These are phyloP conservation scores for Lactuca sativa DNA, from an alignment of 129 eudicot genomes.

Conservation along the genomic window DNA sequence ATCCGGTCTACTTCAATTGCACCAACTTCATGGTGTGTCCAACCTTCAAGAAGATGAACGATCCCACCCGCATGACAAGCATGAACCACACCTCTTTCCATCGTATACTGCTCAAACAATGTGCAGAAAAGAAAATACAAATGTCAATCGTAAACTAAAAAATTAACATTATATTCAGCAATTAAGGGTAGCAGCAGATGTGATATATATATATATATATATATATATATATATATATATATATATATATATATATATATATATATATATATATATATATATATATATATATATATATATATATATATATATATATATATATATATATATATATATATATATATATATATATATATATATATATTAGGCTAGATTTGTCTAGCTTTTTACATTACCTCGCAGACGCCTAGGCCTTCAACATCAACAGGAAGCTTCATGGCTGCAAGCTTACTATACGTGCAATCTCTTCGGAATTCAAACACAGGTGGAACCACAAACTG, in stretches of 20 bases:
- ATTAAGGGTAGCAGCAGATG: background rate
- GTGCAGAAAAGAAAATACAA: background rate
- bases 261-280: too few relatives aligned
- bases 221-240: too few relatives aligned
- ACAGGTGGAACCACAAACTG: slow-evolving; percentile 95
- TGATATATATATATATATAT: too few relatives aligned
- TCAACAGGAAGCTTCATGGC: slow-evolving; percentile 89
- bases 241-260: too few relatives aligned
- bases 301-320: too few relatives aligned
- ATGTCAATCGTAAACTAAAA: background rate
- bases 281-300: too few relatives aligned
- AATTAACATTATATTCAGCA: background rate
- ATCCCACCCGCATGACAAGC: slow-evolving; percentile 98
- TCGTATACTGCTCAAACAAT: slow-evolving; percentile 54
- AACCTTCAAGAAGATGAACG: slow-evolving; percentile 89
- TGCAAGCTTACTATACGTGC: slow-evolving; percentile 85
- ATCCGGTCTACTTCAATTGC: slow-evolving; percentile 71
- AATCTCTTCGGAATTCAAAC: slow-evolving; percentile 72
- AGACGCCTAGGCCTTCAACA: slow-evolving; percentile 71
- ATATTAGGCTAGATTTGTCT: background rate
- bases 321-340: too few relatives aligned
- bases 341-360: too few relatives aligned
- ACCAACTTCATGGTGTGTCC: slow-evolving; percentile 94
- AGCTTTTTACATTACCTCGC: slow-evolving; percentile 63
- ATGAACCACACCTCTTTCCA: slow-evolving; percentile 90